Evolutionary conservation across 495 filamentous ascomycete genomes (phyloP).

Genomic region (Hypoxylon fuscum): DNA sequence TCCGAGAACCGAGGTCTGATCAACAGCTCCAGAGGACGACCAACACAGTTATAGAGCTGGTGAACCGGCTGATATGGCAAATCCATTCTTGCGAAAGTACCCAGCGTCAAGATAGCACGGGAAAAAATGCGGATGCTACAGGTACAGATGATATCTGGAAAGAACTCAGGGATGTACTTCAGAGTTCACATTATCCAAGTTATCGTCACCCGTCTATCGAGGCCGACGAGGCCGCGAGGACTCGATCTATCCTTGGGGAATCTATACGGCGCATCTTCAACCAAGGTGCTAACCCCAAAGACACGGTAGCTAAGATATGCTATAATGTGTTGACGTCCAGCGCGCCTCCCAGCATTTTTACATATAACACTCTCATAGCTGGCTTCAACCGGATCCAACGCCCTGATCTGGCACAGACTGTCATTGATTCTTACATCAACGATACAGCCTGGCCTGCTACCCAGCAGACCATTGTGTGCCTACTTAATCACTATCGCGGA

Average conservation of each 20-base stretch:
- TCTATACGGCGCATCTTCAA: constrained; percentile 47
- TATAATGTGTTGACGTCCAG: constrained; percentile 69
- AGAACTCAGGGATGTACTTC: constrained; percentile 22
- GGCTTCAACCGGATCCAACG: constrained; percentile 63
- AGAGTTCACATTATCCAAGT: constrained; percentile 43
- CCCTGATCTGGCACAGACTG: constrained; percentile 58
- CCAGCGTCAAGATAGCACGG: constrained; percentile 9
- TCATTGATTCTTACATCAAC: constrained; percentile 64
- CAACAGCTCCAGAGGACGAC: constrained; percentile 39
- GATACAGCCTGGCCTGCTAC: constrained; percentile 61
- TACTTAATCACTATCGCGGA: constrained; percentile 64
- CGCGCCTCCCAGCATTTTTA: constrained; percentile 66
- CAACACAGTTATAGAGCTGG: constrained; percentile 33
- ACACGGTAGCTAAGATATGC: constrained; percentile 67
- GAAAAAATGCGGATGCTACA: background rate
- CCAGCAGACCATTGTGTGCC: constrained; percentile 58
- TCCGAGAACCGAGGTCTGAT: constrained; percentile 38
- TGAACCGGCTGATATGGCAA: constrained; percentile 37
- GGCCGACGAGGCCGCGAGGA: constrained; percentile 3
- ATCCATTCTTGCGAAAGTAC: background rate
- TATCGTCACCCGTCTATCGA: constrained; percentile 43
- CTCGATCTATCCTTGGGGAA: constrained; percentile 45
- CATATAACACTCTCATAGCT: constrained; percentile 72
- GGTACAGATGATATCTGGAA: background rate
- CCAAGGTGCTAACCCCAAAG: constrained; percentile 27